These are phyloP conservation scores for Verbascum thapsus DNA, from an alignment of 257 asterid genomes.

Conservation along the genomic window DNA sequence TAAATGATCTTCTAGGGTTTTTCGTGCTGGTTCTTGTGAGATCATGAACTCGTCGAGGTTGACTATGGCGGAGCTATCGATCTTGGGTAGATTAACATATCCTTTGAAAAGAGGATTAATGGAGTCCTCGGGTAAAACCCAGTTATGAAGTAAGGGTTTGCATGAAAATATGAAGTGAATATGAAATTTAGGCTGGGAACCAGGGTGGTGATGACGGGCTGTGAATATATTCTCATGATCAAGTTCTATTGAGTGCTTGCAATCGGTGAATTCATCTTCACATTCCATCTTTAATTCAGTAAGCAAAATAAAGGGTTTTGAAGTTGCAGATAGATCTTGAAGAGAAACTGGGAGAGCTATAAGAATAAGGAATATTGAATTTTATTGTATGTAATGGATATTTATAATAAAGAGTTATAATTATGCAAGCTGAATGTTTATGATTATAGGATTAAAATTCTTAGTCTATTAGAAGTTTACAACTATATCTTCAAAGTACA, in stretches of 20 bases:
- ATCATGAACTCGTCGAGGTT: background rate
- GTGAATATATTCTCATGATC: background rate
- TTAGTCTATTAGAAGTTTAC: too few relatives aligned
- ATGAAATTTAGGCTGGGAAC: background rate
- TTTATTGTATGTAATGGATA: too few relatives aligned
- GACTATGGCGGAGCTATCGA: background rate
- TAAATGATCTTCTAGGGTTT: background rate
- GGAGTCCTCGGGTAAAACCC: background rate
- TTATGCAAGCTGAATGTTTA: too few relatives aligned
- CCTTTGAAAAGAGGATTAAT: background rate
- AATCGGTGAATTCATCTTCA: background rate
- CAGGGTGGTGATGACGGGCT: background rate
- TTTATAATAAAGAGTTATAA: too few relatives aligned
- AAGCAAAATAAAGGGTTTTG: too few relatives aligned
- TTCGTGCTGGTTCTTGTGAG: background rate
- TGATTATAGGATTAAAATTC: too few relatives aligned
- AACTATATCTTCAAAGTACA: too few relatives aligned
- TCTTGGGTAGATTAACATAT: background rate
- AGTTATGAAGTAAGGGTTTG: background rate
- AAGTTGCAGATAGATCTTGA: too few relatives aligned
- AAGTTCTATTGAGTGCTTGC: background rate
- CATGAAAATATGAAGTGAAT: background rate
- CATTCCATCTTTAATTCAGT: too few relatives aligned
- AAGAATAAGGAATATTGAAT: too few relatives aligned
- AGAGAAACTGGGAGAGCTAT: too few relatives aligned